These are phyloP conservation scores for Metschnikowia matae DNA, from an alignment of 805 yeast genomes.

Conservation along the genomic window DNA sequence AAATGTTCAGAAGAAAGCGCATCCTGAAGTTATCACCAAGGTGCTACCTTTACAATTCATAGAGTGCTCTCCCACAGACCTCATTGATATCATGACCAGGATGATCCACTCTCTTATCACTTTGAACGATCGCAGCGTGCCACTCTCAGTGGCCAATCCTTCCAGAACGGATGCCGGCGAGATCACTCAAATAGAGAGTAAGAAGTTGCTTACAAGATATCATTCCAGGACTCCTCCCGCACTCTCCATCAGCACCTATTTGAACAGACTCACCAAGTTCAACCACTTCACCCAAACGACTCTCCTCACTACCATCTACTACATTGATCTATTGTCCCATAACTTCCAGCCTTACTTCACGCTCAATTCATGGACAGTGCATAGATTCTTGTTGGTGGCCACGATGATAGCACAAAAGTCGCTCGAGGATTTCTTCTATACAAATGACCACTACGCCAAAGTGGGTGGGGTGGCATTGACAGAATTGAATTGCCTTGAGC, in stretches of 20 bases:
- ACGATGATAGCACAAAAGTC: constrained; percentile 90
- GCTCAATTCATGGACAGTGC: constrained; percentile 87
- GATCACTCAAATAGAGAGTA: constrained; percentile 21
- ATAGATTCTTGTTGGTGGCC: constrained; percentile 83
- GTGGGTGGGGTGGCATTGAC: constrained; percentile 89
- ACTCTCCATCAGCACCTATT: constrained; percentile 73
- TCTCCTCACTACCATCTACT: constrained; percentile 77
- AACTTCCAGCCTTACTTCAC: constrained; percentile 74
- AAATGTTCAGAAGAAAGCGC: constrained; percentile 12
- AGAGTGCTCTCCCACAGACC: constrained; percentile 64
- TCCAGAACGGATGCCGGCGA: constrained; percentile 15
- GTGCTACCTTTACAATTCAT: constrained; percentile 51
- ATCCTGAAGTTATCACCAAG: constrained; percentile 13
- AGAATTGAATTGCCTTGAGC: constrained; percentile 82
- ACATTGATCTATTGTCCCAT: constrained; percentile 78
- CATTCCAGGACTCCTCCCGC: constrained; percentile 92
- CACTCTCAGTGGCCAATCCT: constrained; percentile 29
- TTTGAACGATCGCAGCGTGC: constrained; percentile 62
- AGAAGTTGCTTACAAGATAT: constrained; percentile 64
- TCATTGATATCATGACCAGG: constrained; percentile 68
- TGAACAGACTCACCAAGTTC: constrained; percentile 68
- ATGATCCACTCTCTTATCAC: constrained; percentile 74
- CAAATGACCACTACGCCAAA: constrained; percentile 89
- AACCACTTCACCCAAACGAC: constrained; percentile 84
- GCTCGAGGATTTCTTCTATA: constrained; percentile 88